phyloP scores from a whole-genome alignment of 176 grass and related monocot species.

The Elymus sibiricus region DNA sequence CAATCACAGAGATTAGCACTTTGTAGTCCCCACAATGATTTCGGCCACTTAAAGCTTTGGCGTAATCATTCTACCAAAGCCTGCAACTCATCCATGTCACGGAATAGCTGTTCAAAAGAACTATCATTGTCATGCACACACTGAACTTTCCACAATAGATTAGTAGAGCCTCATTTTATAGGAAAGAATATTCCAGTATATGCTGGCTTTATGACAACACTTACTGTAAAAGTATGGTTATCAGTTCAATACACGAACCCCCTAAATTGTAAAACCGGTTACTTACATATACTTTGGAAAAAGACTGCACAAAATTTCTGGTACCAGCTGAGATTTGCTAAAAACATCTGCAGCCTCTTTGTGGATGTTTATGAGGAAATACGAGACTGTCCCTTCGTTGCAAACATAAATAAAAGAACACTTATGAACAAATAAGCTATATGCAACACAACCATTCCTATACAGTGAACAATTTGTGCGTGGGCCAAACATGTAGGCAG shows the following conservation, averaged over 20 bases:
- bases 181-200: neutral
- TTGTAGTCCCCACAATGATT: neutral
- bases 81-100: neutral
- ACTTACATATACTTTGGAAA: neutral
- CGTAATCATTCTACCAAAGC: conserved; percentile 2
- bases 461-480: neutral
- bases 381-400: neutral
- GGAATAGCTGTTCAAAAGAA: conserved; percentile 1
- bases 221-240: neutral
- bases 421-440: no score
- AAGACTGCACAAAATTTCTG: neutral
- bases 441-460: no score
- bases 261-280: neutral
- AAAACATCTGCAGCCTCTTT: neutral
- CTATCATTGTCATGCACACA: neutral
- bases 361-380: neutral
- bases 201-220: neutral
- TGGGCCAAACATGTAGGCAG: neutral
- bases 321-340: neutral
- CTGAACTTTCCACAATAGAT: neutral
- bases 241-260: neutral
- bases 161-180: neutral
- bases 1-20: neutral
- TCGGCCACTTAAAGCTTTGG: neutral
- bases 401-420: no score